A percentile compares a stretch with the other conserved stretches of the same genome.
Evolutionary conservation across 2,329 filamentous ascomycete species (phyloP).

Genomic region (Nigrograna mackinnonii): DNA sequence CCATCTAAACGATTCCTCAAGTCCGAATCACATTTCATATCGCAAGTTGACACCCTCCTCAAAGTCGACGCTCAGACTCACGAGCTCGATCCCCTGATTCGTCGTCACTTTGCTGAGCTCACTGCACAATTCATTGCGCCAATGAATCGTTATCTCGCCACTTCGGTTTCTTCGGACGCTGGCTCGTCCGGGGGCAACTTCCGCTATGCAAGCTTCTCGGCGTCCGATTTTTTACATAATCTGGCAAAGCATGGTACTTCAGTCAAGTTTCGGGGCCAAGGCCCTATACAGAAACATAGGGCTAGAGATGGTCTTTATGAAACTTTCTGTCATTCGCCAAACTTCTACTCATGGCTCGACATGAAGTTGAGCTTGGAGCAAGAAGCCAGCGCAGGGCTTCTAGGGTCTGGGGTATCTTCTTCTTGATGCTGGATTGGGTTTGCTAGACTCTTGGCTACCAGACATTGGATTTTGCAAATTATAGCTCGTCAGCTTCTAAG

Average conservation of each 20-base stretch:
- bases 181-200: conserved; percentile 38
- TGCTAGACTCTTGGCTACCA: background rate
- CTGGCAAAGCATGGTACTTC: conserved; percentile 43
- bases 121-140: conserved; percentile 46
- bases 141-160: conserved; percentile 44
- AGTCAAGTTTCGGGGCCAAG: conserved; percentile 42
- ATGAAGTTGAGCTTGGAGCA: conserved; percentile 46
- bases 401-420: conserved; percentile 17
- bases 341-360: conserved; percentile 47
- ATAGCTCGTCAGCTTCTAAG: background rate
- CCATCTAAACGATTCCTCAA: conserved; percentile 43
- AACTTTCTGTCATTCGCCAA: conserved; percentile 40
- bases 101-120: conserved; percentile 46
- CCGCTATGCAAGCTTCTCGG: conserved; percentile 43
- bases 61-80: conserved; percentile 32
- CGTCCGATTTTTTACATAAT: conserved; percentile 39
- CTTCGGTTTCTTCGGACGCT: conserved; percentile 29
- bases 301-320: conserved; percentile 41
- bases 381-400: conserved; percentile 41
- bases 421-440: background rate
- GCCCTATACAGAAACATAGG: conserved; percentile 40
- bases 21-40: conserved; percentile 35
- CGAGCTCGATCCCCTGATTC: conserved; percentile 40
- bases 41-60: conserved; percentile 37
- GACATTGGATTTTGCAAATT: background rate